Evolutionary conservation across 805 yeast genomes (phyloP).

Genomic region (Teunomyces barrocoloradensis): DNA sequence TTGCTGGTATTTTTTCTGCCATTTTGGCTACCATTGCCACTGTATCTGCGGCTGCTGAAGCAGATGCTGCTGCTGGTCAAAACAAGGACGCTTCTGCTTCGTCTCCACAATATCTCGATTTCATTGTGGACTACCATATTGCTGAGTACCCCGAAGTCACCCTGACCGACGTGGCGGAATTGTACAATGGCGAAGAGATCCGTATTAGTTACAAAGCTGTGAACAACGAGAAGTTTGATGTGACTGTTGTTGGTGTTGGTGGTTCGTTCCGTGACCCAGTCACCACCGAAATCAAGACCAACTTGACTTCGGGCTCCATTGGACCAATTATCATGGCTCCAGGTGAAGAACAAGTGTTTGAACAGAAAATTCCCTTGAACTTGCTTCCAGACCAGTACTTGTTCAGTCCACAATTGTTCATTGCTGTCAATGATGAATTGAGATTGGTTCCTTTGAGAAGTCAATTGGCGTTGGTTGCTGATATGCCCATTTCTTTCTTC

Average conservation of each 20-base stretch:
- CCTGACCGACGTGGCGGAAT: conserved; percentile 40
- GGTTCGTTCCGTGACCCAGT: conserved; percentile 60
- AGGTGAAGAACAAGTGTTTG: conserved; percentile 49
- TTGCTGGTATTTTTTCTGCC: conserved; percentile 6
- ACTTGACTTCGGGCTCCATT: conserved; percentile 61
- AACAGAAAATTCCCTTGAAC: conserved; percentile 59
- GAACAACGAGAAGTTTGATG: conserved; percentile 51
- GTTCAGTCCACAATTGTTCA: conserved; percentile 58
- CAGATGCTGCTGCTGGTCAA: conserved; percentile 8
- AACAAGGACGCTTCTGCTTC: not conserved
- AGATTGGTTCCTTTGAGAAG: conserved; percentile 57
- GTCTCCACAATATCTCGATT: conserved; percentile 27
- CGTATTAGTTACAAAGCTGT: conserved; percentile 50
- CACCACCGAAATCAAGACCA: conserved; percentile 50
- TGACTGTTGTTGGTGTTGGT: conserved; percentile 63
- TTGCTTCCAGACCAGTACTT: conserved; percentile 56
- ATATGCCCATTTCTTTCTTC: conserved; percentile 65
- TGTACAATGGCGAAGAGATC: conserved; percentile 51
- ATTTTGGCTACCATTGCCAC: conserved; percentile 7
- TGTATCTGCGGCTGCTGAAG: conserved; percentile 10
- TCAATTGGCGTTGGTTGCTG: conserved; percentile 57
- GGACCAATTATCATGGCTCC: conserved; percentile 57
- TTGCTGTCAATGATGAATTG: conserved; percentile 48
- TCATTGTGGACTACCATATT: conserved; percentile 49
- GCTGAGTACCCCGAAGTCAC: conserved; percentile 41